Base-by-base conservation (phyloP, 345 rosid species). In the Theobroma cacao region DNA sequence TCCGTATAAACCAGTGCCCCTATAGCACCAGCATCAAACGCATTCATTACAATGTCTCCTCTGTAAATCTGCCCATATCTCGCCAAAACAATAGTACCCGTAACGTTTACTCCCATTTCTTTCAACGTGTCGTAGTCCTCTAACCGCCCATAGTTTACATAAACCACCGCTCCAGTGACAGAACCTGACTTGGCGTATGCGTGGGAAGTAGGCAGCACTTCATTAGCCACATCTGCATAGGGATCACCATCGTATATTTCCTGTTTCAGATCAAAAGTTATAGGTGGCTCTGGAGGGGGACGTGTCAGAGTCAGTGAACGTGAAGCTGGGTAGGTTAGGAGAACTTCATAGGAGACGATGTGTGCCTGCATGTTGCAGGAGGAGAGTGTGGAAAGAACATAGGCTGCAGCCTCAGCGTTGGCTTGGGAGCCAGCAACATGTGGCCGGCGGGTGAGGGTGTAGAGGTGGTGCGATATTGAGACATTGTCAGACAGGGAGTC, bases 171-270 rank as follows among this genome's bases (percentile, higher is more conserved):
- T 13, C 97, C 96, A 0, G 64, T 76, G 9, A 79, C 91, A 0
- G 81, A 86, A 6, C 96, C 97, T 1, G 97, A 93, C 89, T 91
- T 91, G 1, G 94, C 97, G 41, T 92, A 92, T 1, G 82, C 97
- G 52, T 92, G 96, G 80, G 89, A 91, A 24, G 94, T 90, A 0
- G 97, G 96, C 28, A 86, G 75, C 45, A 92, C 94, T 82, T 92
- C 86, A 13, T 50, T n/a, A 14, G 93, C 90, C 61, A 86, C 90
- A 13, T 89, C 82, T 0, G 90, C 93, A 55, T 87, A 89, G 8
- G 94, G 96, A 72, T 90, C 93, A 4, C 88, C 91, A 10, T 91
- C 88, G 26, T 87, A 81, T 36, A 83, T 77, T 58, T 91, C 88
- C 82, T 94, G 93, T 6, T 38, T 50, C 38, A 91, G 88, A 38